Evolutionary conservation across 768 basidiomycete species (phyloP), one percentile per base, ranked within the genome.

Genomic region (Pilatotrama ljubarskyi): DNA sequence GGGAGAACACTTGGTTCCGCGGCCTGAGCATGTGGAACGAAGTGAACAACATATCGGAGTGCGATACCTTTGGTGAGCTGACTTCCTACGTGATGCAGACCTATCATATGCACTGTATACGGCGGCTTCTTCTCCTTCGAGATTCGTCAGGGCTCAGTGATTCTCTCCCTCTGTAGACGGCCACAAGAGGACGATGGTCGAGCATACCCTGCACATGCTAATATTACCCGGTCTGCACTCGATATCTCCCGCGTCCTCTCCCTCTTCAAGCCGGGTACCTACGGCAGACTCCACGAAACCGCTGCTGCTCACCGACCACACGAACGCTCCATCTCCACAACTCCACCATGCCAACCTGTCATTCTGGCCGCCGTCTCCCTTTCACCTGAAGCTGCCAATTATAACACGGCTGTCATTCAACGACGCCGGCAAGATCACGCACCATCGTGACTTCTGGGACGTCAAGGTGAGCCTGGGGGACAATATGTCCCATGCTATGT

Each of bases 381-480:
- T 93, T n/a, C 88, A 91, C 69, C 77, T 91, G 65, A 80, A 83
- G 67, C 80, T 93, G 5, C 88, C 81, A 47, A 82, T 92, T 49
- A 79, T 88, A 57, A 88, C 90, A 4, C 82, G 85, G 26, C 80
- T 93, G 36, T 80, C 82, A 32, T 91, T 93, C 73, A 92, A 92
- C 72, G 91, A 92, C 65, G 86, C 86, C 68, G 89, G 88, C n/a
- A 82, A 81, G 59, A 86, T 93, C 62, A 87, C 88, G 4, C 82
- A 85, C 66, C 91, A 94, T 69, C 82, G 89, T 26, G 91, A 93
- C 68, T 78, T 89, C 38, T 92, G 88, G 89, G 90, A 93, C 65
- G 77, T 90, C 42, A 84, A 86, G 69, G 69, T 68, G 20, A 20
- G 67, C 18, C 7, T 17, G 24, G 17, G 18, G 8, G 6, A 10